These are phyloP conservation scores for Rhodamnia rubescens DNA, from an alignment of 345 rosid species.

Conservation along the genomic window DNA sequence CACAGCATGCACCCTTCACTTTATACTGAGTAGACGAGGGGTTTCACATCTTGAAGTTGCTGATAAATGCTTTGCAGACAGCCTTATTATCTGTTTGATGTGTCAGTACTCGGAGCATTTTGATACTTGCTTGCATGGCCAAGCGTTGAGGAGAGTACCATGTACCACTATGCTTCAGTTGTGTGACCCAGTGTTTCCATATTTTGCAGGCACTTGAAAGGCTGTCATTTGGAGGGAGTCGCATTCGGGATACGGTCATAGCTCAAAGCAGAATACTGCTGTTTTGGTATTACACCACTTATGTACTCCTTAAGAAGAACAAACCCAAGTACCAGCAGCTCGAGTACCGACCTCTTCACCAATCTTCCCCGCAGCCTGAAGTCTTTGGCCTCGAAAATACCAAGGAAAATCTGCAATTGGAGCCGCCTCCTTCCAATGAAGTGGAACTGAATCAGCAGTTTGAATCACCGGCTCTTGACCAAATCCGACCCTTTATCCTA, in stretches of 20 bases:
- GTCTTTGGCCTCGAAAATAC: slow-evolving; percentile 24
- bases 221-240: slow-evolving; percentile 58
- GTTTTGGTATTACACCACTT: slow-evolving; percentile 84
- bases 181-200: background rate
- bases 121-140: background rate
- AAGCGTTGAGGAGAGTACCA: background rate
- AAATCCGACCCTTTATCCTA: slow-evolving; percentile 61
- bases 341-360: slow-evolving; percentile 28
- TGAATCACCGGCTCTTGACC: slow-evolving; percentile 25
- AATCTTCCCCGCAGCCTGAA: slow-evolving; percentile 24
- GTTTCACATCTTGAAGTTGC: background rate
- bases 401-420: slow-evolving; percentile 26
- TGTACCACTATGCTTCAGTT: background rate
- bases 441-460: slow-evolving; percentile 5
- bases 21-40: background rate
- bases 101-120: background rate
- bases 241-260: slow-evolving; percentile 51
- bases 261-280: slow-evolving; percentile 74
- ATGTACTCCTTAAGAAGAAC: slow-evolving; percentile 73
- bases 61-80: background rate
- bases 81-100: background rate
- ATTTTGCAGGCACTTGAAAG: slow-evolving; percentile 72
- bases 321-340: slow-evolving; percentile 80
- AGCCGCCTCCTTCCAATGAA: slow-evolving; percentile 6
- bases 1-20: background rate